Percentiles rank a stretch among this genome's conserved stretches.
phyloP scores from a whole-genome alignment of 2,329 filamentous ascomycete species.

The Cladorrhinum sp. region DNA sequence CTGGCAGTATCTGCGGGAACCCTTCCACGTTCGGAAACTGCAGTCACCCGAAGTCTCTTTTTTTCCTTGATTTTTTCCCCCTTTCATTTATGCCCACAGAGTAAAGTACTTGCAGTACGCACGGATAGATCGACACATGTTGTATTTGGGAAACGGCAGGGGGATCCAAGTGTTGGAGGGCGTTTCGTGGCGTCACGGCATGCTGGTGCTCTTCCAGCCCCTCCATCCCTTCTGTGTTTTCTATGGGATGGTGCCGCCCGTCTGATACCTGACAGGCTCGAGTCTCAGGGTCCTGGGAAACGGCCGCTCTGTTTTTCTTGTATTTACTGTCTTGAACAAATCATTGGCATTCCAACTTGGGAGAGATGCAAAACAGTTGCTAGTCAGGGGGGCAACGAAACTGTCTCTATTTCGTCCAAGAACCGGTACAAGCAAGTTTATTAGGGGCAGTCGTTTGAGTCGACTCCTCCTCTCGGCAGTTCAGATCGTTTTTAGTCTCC shows the following conservation, averaged over 20 bases:
- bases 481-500: too few species aligned
- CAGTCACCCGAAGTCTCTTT: background rate
- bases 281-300: background rate
- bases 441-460: too few species aligned
- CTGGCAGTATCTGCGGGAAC: background rate
- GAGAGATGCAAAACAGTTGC: too few species aligned
- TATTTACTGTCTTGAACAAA: too few species aligned
- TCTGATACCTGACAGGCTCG: background rate
- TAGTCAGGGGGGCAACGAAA: background rate
- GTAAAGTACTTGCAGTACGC: too few species aligned
- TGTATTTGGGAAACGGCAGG: background rate
- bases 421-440: too few species aligned
- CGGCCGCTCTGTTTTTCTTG: background rate
- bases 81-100: too few species aligned
- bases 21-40: background rate
- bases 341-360: background rate
- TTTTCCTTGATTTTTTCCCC: background rate
- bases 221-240: too few species aligned
- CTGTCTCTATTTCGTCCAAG: background rate
- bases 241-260: background rate
- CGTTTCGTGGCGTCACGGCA: background rate
- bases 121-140: background rate
- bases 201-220: background rate
- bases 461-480: background rate
- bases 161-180: background rate